Percentiles rank a stretch among this genome's conserved stretches.
Conservation (phyloP, 2,329 filamentous ascomycete species). For the Aspergillus brunneoviolaceus region DNA sequence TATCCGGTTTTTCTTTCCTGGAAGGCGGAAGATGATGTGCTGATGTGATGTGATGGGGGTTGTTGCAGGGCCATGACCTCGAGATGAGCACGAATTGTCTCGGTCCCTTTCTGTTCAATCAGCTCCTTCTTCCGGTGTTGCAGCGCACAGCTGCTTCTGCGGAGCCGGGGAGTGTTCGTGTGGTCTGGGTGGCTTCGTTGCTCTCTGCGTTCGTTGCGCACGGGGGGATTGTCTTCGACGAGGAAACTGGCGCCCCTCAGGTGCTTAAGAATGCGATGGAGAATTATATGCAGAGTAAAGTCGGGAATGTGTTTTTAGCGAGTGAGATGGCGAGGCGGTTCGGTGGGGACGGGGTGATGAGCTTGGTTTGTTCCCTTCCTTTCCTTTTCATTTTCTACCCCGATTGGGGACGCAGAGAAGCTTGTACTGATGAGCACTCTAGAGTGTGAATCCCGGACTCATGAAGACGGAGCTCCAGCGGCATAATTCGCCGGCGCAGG, state of each 20-base stretch:
- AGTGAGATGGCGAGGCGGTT: constrained; percentile 28
- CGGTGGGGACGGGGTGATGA: constrained; percentile 35
- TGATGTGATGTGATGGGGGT: no score
- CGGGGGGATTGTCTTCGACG: constrained; percentile 19
- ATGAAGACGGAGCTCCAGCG: constrained; percentile 40
- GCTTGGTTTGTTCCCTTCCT: constrained; percentile 25
- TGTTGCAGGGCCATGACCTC: constrained; percentile 30
- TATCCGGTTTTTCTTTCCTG: no score
- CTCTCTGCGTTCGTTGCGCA: constrained; percentile 16
- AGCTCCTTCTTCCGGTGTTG: constrained; percentile 39
- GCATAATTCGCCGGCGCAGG: not conserved
- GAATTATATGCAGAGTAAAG: constrained; percentile 39
- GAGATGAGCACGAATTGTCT: constrained; percentile 44
- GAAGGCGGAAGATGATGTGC: no score
- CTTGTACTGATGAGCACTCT: not conserved
- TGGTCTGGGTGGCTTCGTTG: constrained; percentile 35
- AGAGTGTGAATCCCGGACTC: constrained; percentile 26
- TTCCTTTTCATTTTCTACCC: not conserved
- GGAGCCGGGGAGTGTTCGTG: constrained; percentile 30
- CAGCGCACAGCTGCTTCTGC: constrained; percentile 26
- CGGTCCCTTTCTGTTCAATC: constrained; percentile 42
- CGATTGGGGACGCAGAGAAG: no score
- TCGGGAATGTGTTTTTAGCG: constrained; percentile 31
- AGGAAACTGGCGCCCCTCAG: not conserved
- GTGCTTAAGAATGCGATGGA: constrained; percentile 1